Conservation (phyloP, 164 flowering plant genomes). For the Aristolochia californica region DNA sequence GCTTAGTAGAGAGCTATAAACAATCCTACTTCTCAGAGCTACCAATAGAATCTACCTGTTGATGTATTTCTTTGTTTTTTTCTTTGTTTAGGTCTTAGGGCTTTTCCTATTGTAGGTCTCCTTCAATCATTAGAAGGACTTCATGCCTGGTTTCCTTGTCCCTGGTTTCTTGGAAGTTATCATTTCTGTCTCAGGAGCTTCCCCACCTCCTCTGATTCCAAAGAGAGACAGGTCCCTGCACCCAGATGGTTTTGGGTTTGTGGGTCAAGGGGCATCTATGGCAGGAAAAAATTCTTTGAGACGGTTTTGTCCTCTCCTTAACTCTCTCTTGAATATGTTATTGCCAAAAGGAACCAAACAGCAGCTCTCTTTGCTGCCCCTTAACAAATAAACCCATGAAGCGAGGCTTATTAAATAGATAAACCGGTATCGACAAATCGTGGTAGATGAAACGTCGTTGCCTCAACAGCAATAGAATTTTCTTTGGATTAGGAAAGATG, state of each 20-base stretch:
- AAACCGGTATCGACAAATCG: not conserved
- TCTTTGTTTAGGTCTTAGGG: slow-evolving; percentile 1
- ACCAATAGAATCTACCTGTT: not conserved
- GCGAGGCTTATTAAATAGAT: not conserved
- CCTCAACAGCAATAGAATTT: not conserved
- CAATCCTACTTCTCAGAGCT: not conserved
- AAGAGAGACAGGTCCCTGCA: too few species aligned
- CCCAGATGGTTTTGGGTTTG: not conserved
- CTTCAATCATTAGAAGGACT: slow-evolving; percentile 3
- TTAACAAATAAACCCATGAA: too few species aligned
- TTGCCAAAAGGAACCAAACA: not conserved
- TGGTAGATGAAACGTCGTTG: not conserved
- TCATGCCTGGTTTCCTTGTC: not conserved
- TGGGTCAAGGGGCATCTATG: not conserved
- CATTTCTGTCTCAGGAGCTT: not conserved
- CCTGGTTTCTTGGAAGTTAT: slow-evolving; percentile 3
- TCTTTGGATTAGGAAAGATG: slow-evolving; percentile 1
- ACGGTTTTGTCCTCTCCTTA: not conserved
- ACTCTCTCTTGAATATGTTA: not conserved
- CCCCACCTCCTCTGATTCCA: not conserved
- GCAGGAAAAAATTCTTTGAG: not conserved
- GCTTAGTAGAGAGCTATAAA: not conserved
- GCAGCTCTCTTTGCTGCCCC: not conserved
- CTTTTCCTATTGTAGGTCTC: not conserved
- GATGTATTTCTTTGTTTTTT: not conserved